Evolutionary conservation across 306 rosid genomes (phyloP).

Genomic region (Pyrus pyrifolia): DNA sequence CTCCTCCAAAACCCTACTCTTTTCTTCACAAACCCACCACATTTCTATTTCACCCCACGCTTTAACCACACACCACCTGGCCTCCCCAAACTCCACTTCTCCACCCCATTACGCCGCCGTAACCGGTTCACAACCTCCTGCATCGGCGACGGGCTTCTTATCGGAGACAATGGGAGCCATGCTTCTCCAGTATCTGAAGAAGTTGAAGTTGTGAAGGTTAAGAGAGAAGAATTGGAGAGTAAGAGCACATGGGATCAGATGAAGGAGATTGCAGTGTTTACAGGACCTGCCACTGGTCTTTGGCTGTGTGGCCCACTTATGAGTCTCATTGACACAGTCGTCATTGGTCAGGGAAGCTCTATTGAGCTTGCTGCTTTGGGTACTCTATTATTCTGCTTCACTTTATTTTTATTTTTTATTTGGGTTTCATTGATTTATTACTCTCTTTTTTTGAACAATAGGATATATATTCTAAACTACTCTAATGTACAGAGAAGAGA

Average conservation of each 20-base stretch:
- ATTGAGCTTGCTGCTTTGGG: slow-evolving; percentile 94
- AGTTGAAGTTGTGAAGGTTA: neutral
- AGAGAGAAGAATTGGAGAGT: slow-evolving; percentile 29
- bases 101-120: neutral
- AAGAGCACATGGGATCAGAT: slow-evolving; percentile 58
- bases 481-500: too few relatives aligned
- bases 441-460: too few relatives aligned
- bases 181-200: neutral
- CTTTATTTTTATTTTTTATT: too few relatives aligned
- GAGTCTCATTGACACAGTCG: slow-evolving; percentile 86
- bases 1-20: slow-evolving; percentile 30
- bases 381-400: slow-evolving; percentile 6
- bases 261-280: slow-evolving; percentile 58
- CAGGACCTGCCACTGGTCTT: slow-evolving; percentile 75
- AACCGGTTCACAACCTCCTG: slow-evolving; percentile 9
- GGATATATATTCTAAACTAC: too few relatives aligned
- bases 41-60: slow-evolving; percentile 11
- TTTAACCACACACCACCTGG: neutral
- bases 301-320: slow-evolving; percentile 83
- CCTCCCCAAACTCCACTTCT: slow-evolving; percentile 15
- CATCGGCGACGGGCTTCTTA: neutral
- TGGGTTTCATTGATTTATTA: neutral
- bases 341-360: slow-evolving; percentile 86
- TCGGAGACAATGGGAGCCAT: slow-evolving; percentile 3
- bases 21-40: neutral